Percentiles rank a stretch among this genome's conserved stretches.
Evolutionary conservation across 345 rosid genomes (phyloP).

Genomic region (Boechera stricta): DNA sequence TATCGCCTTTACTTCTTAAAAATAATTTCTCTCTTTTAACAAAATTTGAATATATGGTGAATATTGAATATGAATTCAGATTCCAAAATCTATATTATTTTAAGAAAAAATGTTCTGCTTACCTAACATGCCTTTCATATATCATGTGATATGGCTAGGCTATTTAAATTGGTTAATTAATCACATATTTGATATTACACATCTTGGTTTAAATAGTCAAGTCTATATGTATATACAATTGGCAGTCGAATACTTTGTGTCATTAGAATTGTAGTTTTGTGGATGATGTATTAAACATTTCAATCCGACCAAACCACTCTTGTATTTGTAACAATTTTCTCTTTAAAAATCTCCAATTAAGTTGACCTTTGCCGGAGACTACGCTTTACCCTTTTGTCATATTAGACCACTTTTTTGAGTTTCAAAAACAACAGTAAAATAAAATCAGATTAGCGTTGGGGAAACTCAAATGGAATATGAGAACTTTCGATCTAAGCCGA

Average conservation of each 20-base stretch:
- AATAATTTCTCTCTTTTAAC: not conserved
- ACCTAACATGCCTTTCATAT: constrained; percentile 13
- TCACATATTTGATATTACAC: not conserved
- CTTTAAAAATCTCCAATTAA: constrained; percentile 21
- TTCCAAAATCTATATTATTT: not conserved
- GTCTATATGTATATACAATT: constrained; percentile 30
- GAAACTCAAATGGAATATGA: not conserved
- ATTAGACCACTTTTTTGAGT: not conserved
- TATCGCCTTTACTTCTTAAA: constrained; percentile 2
- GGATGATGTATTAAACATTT: constrained; percentile 38
- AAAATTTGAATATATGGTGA: not conserved
- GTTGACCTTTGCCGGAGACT: constrained; percentile 57
- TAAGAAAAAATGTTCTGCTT: constrained; percentile 1
- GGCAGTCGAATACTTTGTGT: constrained; percentile 43
- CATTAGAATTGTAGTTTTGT: constrained; percentile 44
- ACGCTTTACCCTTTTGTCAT: constrained; percentile 43
- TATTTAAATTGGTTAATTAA: constrained; percentile 6
- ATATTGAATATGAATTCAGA: constrained; percentile 24
- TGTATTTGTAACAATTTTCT: constrained; percentile 29
- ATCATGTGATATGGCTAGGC: constrained; percentile 19
- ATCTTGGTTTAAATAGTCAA: constrained; percentile 29
- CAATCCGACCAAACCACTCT: constrained; percentile 33
- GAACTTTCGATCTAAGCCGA: not conserved
- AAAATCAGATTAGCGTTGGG: not conserved
- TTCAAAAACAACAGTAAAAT: constrained; percentile 9